Conservation (phyloP, 2,329 filamentous ascomycete genomes). For the Colletotrichum theobromicola region DNA sequence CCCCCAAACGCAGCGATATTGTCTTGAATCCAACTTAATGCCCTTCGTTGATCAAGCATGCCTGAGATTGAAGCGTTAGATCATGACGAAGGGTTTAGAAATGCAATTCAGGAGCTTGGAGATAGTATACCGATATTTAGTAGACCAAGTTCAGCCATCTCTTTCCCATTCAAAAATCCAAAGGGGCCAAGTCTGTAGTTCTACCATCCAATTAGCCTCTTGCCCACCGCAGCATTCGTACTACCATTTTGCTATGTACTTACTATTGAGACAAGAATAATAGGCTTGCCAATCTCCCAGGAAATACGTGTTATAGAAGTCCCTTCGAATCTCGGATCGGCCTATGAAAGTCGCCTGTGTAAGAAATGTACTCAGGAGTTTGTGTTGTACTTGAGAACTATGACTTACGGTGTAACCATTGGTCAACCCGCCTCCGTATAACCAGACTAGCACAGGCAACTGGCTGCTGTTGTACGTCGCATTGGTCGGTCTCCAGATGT, state of each 20-base stretch:
- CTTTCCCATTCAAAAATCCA: conserved; percentile 17
- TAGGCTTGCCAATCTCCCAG: neutral
- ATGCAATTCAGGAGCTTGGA: fast-evolving
- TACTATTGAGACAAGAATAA: neutral
- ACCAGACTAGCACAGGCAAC: conserved; percentile 65
- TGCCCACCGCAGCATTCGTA: fast-evolving
- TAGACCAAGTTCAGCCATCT: conserved; percentile 32
- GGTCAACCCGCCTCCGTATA: conserved; percentile 47
- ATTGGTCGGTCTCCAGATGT: conserved; percentile 27
- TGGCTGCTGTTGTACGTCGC: conserved; percentile 35
- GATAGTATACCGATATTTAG: conserved; percentile 26
- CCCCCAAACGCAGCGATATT: conserved; percentile 17
- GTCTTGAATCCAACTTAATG: conserved; percentile 19
- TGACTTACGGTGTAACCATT: conserved; percentile 6
- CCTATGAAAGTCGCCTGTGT: neutral
- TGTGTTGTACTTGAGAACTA: neutral
- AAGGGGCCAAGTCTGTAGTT: conserved; percentile 19
- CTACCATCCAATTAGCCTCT: conserved; percentile 15
- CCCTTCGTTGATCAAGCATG: conserved; percentile 13
- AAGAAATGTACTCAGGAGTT: fast-evolving
- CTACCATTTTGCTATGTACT: neutral
- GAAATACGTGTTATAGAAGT: neutral
- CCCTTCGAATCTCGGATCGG: neutral
- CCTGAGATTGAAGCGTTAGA: neutral
- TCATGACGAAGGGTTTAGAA: neutral